These are phyloP conservation scores for Ceriops decandra DNA, from an alignment of 345 rosid genomes.

Conservation along the genomic window DNA sequence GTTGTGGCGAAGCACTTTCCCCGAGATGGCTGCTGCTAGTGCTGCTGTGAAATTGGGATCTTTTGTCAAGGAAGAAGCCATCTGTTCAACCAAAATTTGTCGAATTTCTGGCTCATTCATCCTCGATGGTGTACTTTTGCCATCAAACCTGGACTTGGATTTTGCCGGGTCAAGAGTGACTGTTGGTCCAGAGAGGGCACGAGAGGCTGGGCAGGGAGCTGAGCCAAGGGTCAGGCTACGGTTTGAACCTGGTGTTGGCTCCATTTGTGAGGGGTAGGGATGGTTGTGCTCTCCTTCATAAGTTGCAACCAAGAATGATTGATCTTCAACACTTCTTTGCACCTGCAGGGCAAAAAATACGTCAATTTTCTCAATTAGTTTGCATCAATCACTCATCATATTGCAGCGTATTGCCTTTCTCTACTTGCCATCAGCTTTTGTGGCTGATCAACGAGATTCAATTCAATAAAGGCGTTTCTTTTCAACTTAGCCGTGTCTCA, in stretches of 20 bases:
- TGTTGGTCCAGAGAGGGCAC: conserved; percentile 36
- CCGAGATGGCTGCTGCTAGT: conserved; percentile 88
- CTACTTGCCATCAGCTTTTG: no score
- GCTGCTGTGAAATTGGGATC: conserved; percentile 97
- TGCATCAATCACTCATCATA: no score
- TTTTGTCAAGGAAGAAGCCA: conserved; percentile 88
- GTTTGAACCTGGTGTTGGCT: conserved; percentile 47
- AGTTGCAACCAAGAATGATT: conserved; percentile 79
- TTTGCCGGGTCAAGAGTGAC: conserved; percentile 52
- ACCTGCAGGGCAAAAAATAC: conserved; percentile 47
- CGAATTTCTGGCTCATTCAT: conserved; percentile 58
- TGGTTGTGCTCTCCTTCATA: conserved; percentile 99
- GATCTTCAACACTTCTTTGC: conserved; percentile 89
- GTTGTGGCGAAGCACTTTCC: conserved; percentile 59
- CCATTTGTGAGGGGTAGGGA: conserved; percentile 61
- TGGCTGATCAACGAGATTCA: no score
- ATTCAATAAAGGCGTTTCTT: not conserved
- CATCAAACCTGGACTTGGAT: conserved; percentile 31
- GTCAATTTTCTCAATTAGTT: no score
- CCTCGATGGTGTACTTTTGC: conserved; percentile 31
- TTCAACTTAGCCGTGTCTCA: not conserved
- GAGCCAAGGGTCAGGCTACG: conserved; percentile 35
- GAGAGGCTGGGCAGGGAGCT: conserved; percentile 43
- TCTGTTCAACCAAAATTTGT: conserved; percentile 79
- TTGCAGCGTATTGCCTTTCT: no score